phyloP scores from a whole-genome alignment of 345 rosid species.

The Aquilaria malaccensis region DNA sequence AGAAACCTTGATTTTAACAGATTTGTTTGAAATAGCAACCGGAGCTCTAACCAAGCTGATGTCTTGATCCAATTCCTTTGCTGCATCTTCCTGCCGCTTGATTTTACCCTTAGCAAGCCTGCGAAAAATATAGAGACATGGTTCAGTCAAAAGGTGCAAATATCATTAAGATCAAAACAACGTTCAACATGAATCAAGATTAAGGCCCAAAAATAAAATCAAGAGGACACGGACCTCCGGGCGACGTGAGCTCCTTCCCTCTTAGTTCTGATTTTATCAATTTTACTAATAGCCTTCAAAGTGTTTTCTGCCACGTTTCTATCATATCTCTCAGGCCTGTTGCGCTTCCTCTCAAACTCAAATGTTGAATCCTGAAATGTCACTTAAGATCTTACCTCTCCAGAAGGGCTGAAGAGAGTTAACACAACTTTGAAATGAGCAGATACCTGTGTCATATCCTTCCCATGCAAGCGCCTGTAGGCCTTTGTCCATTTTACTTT shows the following conservation, averaged over 20 bases:
- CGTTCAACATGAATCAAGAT: not conserved
- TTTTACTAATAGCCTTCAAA: slow-evolving; percentile 81
- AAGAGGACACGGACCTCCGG: slow-evolving; percentile 36
- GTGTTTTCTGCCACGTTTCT: slow-evolving; percentile 69
- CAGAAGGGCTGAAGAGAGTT: not conserved
- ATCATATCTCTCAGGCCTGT: slow-evolving; percentile 94
- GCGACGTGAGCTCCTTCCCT: slow-evolving; percentile 50
- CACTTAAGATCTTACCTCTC: not conserved
- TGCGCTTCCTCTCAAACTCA: slow-evolving; percentile 94
- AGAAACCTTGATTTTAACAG: slow-evolving; percentile 42
- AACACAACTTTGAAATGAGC: not conserved
- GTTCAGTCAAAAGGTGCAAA: not conserved
- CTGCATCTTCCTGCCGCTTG: slow-evolving; percentile 32
- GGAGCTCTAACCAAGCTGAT: slow-evolving; percentile 56
- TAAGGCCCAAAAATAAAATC: not conserved
- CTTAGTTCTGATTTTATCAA: slow-evolving; percentile 56
- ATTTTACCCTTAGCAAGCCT: slow-evolving; percentile 52
- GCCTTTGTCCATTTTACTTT: slow-evolving; percentile 98
- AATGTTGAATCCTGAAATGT: slow-evolving; percentile 64
- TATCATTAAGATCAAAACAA: not conserved
- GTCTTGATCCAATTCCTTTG: slow-evolving; percentile 38
- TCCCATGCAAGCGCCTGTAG: slow-evolving; percentile 66
- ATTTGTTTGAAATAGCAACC: slow-evolving; percentile 23
- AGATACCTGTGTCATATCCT: slow-evolving; percentile 92
- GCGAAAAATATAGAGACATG: slow-evolving; percentile 13